phyloP scores from a whole-genome alignment of 2,329 filamentous ascomycete genomes.

The Xylariales sp. region DNA sequence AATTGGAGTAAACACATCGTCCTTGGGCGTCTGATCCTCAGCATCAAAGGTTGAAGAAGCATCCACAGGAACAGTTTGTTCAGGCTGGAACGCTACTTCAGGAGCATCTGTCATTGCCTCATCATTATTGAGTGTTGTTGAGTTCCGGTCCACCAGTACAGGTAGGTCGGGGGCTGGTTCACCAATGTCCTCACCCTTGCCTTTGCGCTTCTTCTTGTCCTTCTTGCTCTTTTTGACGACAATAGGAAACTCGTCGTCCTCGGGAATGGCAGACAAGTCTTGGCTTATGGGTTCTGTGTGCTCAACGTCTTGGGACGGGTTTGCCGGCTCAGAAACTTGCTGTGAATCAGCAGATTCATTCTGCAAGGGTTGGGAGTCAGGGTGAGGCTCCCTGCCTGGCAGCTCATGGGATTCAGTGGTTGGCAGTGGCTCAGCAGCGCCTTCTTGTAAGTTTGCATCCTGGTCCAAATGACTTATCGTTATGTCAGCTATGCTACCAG shows the following conservation, averaged over 20 bases:
- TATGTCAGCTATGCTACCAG: no score
- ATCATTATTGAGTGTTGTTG: slow-evolving; percentile 5
- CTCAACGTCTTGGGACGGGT: no score
- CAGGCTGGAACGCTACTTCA: slow-evolving; percentile 6
- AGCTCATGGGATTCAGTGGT: no score
- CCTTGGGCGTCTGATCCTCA: slow-evolving; percentile 3
- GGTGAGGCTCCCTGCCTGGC: no score
- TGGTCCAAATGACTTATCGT: no score
- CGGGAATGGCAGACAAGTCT: slow-evolving; percentile 10
- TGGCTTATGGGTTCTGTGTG: slow-evolving; percentile 5
- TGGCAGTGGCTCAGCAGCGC: no score
- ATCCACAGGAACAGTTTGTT: slow-evolving; percentile 1
- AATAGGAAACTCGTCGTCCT: slow-evolving; percentile 14
- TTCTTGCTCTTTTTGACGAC: slow-evolving; percentile 25
- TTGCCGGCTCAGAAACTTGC: no score
- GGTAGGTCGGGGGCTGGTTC: slow-evolving; percentile 12
- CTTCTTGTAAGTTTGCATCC: no score
- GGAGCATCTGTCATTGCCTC: slow-evolving; percentile 6
- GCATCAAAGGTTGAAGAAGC: slow-evolving; percentile 9
- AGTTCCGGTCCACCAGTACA: no score
- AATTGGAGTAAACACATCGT: background rate
- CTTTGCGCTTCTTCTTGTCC: slow-evolving; percentile 18
- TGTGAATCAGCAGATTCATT: no score
- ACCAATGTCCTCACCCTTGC: slow-evolving; percentile 13
- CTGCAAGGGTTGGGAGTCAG: no score